Percentiles rank a stretch among this genome's conserved stretches.
Evolutionary conservation across 768 basidiomycete genomes (phyloP).

Genomic region (Boletales sp.): DNA sequence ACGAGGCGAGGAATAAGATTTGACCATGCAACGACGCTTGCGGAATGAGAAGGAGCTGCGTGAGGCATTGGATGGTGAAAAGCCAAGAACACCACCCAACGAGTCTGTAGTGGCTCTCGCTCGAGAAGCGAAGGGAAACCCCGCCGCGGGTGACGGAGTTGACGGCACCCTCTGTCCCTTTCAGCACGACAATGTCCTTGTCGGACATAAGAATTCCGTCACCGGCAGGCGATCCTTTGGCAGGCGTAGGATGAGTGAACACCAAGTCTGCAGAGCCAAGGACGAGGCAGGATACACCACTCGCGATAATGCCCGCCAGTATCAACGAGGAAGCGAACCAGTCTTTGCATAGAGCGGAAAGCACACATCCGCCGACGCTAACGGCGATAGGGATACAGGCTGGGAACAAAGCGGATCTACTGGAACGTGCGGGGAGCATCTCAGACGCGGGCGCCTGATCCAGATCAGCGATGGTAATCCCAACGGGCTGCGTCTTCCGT

Average conservation of each 20-base stretch:
- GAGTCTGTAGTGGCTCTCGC: conserved; percentile 4
- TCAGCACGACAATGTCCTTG: conserved; percentile 22
- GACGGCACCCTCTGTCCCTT: conserved; percentile 26
- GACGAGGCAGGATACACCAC: conserved; percentile 24
- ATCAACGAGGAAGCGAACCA: conserved; percentile 28
- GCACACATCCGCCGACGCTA: conserved; percentile 19
- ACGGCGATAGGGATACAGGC: conserved; percentile 18
- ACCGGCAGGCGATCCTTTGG: conserved; percentile 22
- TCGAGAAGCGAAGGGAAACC: conserved; percentile 22
- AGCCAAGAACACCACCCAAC: conserved; percentile 21
- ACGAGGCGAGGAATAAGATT: conserved; percentile 26
- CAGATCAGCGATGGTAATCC: conserved; percentile 10
- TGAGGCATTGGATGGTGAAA: conserved; percentile 21
- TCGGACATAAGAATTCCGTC: conserved; percentile 26
- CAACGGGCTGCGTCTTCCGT: conserved; percentile 7
- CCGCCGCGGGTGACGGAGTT: conserved; percentile 27
- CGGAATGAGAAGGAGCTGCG: conserved; percentile 28
- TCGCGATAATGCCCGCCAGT: conserved; percentile 26
- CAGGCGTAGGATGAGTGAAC: conserved; percentile 22
- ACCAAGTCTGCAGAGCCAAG: conserved; percentile 23
- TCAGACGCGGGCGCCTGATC: conserved; percentile 4
- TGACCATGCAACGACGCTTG: conserved; percentile 28
- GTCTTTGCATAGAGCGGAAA: conserved; percentile 19
- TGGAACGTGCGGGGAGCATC: conserved; percentile 3
- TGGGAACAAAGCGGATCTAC: neutral